Evolutionary conservation across 148 eudicot species (phyloP).

Genomic region (Limonium bicolor): DNA sequence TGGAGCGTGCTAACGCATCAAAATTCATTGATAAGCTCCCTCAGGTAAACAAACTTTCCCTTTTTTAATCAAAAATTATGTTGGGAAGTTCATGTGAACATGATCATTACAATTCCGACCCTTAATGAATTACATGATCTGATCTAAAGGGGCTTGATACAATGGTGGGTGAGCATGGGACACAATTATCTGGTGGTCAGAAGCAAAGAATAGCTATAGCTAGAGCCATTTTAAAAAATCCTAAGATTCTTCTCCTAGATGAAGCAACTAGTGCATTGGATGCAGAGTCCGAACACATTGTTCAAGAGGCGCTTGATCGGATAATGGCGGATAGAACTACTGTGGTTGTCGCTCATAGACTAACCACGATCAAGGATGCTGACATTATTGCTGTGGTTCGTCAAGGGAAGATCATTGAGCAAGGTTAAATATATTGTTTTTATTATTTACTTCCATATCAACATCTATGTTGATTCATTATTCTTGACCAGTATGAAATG

Average conservation of each 20-base stretch:
- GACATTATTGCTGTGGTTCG: slow-evolving; percentile 69
- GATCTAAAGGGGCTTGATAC: slow-evolving; percentile 83
- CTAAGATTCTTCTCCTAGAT: slow-evolving; percentile 67
- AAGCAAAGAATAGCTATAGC: slow-evolving; percentile 91
- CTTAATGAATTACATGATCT: neutral
- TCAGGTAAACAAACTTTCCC: slow-evolving; percentile 12
- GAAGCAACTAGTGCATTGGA: slow-evolving; percentile 94
- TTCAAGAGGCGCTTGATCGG: slow-evolving; percentile 75
- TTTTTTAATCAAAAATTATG: neutral
- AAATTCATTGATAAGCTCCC: slow-evolving; percentile 72
- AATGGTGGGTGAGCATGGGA: slow-evolving; percentile 84
- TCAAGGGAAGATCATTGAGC: slow-evolving; percentile 57
- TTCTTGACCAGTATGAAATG: no score
- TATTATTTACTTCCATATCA: neutral
- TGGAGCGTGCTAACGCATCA: slow-evolving; percentile 71
- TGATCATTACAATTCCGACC: neutral
- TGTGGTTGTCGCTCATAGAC: slow-evolving; percentile 71
- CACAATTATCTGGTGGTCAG: slow-evolving; percentile 85
- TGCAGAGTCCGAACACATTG: slow-evolving; percentile 74
- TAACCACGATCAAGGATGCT: slow-evolving; percentile 69
- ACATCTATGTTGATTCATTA: no score
- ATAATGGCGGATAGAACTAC: slow-evolving; percentile 67
- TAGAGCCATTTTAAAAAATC: slow-evolving; percentile 68
- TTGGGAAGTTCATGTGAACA: neutral
- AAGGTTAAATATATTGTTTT: slow-evolving; percentile 64